Percentiles rank a stretch among this genome's conserved stretches.
Evolutionary conservation across 2,329 filamentous ascomycete genomes (phyloP).

Genomic region (Colletotrichum incanum): DNA sequence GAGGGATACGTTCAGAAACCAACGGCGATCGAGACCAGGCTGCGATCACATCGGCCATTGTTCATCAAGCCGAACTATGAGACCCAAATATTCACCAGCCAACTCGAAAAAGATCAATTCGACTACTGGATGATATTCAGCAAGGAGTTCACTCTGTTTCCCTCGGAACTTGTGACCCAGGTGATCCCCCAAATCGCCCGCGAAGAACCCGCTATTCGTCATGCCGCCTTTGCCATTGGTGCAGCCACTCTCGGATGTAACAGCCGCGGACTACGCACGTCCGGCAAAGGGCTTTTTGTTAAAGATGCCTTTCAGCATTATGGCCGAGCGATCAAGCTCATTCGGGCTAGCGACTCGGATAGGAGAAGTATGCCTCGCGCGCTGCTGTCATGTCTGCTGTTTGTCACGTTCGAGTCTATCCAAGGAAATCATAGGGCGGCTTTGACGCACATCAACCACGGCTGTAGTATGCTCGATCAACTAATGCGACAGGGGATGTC

Average conservation of each 20-base stretch:
- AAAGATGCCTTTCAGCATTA: slow-evolving; percentile 55
- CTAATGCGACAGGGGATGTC: slow-evolving; percentile 1
- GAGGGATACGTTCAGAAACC: slow-evolving; percentile 10
- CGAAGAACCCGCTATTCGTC: slow-evolving; percentile 50
- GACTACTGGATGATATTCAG: slow-evolving; percentile 31
- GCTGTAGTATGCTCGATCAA: slow-evolving; percentile 42
- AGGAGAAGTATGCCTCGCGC: slow-evolving; percentile 54
- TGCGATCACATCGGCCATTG: neutral
- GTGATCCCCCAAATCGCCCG: slow-evolving; percentile 44
- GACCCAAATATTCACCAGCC: slow-evolving; percentile 18
- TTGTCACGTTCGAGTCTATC: slow-evolving; percentile 59
- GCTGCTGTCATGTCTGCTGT: slow-evolving; percentile 56
- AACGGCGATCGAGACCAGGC: neutral
- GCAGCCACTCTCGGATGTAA: slow-evolving; percentile 50
- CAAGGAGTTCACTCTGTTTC: slow-evolving; percentile 27
- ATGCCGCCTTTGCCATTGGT: slow-evolving; percentile 59
- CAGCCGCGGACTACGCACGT: slow-evolving; percentile 46
- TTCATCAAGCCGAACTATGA: slow-evolving; percentile 22
- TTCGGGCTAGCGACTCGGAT: slow-evolving; percentile 51
- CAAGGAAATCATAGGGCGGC: slow-evolving; percentile 57
- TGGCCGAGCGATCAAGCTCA: slow-evolving; percentile 57
- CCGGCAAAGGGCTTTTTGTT: neutral
- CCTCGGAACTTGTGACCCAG: slow-evolving; percentile 22
- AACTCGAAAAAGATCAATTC: slow-evolving; percentile 31
- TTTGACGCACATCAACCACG: slow-evolving; percentile 57